Evolutionary conservation across 2,329 filamentous ascomycete species (phyloP).

Genomic region (Scorias spongiosa): DNA sequence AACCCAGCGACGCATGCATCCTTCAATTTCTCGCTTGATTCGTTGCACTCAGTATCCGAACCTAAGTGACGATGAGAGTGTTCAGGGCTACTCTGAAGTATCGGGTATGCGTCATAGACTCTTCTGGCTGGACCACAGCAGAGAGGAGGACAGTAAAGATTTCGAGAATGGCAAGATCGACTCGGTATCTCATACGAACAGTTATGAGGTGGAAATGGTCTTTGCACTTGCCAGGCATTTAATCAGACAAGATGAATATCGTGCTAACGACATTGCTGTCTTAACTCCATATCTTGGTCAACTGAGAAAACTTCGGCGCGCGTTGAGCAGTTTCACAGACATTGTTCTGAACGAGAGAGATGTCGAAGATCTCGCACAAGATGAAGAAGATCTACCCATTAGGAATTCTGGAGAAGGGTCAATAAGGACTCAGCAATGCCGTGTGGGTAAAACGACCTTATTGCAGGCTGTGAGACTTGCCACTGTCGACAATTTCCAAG

Average conservation of each 20-base stretch:
- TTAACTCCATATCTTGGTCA: constrained; percentile 51
- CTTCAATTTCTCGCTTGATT: constrained; percentile 44
- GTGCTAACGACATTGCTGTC: constrained; percentile 46
- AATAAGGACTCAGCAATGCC: constrained; percentile 6
- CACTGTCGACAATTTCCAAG: constrained; percentile 48
- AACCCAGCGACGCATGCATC: constrained; percentile 51
- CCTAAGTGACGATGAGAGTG: constrained; percentile 33
- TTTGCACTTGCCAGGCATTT: constrained; percentile 47
- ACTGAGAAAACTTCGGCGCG: constrained; percentile 33
- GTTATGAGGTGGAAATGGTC: constrained; percentile 47
- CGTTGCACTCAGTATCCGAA: constrained; percentile 41
- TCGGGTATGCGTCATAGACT: constrained; percentile 35
- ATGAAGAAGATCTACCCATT: not conserved
- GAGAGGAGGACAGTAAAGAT: constrained; percentile 23
- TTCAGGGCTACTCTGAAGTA: constrained; percentile 30
- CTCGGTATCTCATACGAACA: constrained; percentile 26
- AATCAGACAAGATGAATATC: constrained; percentile 48
- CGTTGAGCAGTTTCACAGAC: constrained; percentile 37
- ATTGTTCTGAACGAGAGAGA: constrained; percentile 50
- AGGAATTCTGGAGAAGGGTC: constrained; percentile 4
- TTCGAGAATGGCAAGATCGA: constrained; percentile 5
- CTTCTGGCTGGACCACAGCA: constrained; percentile 42
- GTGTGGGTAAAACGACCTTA: constrained; percentile 26
- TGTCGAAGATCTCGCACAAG: constrained; percentile 31
- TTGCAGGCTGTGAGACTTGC: constrained; percentile 28